A percentile compares a stretch with the other conserved stretches of the same genome.
Evolutionary conservation across 2,329 filamentous ascomycete genomes (phyloP).

Genomic region (Teratosphaeria nubilosa): DNA sequence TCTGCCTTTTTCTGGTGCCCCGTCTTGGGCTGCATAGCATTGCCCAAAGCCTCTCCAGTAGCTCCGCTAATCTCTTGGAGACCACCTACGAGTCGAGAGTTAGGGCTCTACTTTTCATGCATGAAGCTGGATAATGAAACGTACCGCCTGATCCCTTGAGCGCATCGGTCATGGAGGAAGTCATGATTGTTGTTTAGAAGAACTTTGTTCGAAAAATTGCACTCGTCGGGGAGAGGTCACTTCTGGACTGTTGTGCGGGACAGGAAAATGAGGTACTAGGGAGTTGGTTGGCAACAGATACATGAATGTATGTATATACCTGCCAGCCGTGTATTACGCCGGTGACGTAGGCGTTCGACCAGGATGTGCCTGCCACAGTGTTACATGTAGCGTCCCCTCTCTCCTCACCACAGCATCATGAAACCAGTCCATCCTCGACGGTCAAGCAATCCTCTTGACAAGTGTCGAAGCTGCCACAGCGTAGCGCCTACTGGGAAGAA

Average conservation of each 20-base stretch:
- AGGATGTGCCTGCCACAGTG: slow-evolving; percentile 56
- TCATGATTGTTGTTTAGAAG: not conserved
- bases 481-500: slow-evolving; percentile 49
- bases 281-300: not conserved
- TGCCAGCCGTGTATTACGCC: not conserved
- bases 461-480: too few species aligned
- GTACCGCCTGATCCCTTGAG: slow-evolving; percentile 20
- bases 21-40: slow-evolving; percentile 13
- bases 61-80: slow-evolving; percentile 16
- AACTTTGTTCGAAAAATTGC: not conserved
- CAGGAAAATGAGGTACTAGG: too few species aligned
- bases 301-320: not conserved
- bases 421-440: slow-evolving; percentile 16
- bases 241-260: not conserved
- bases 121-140: not conserved
- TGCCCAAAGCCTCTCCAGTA: slow-evolving; percentile 18
- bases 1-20: slow-evolving; percentile 19
- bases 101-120: not conserved
- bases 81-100: slow-evolving; percentile 10
- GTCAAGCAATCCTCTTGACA: not conserved
- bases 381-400: too few species aligned
- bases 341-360: slow-evolving; percentile 39
- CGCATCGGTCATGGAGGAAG: slow-evolving; percentile 18
- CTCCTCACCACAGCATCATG: slow-evolving; percentile 26
- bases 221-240: not conserved